These are phyloP conservation scores for Cicer yamashitae DNA, from an alignment of 306 rosid species.

Conservation along the genomic window DNA sequence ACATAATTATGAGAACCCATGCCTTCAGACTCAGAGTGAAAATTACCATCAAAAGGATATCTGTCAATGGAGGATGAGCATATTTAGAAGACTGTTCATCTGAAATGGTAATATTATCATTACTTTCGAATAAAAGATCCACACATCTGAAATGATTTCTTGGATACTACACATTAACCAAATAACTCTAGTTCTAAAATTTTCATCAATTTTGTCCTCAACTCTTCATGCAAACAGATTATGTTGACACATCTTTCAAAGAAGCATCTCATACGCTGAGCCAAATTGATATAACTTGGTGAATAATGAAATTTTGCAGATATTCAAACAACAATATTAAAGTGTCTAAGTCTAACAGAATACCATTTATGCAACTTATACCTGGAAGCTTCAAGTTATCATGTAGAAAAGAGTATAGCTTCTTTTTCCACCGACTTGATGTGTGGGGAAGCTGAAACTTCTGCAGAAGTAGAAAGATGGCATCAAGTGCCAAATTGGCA, in stretches of 20 bases:
- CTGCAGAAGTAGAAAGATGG: constrained; percentile 54
- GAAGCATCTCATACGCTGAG: constrained; percentile 18
- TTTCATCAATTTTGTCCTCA: constrained; percentile 15
- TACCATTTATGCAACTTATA: constrained; percentile 43
- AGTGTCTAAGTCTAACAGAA: constrained; percentile 11
- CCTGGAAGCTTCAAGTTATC: constrained; percentile 94
- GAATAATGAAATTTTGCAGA: constrained; percentile 3
- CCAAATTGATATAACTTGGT: constrained; percentile 18
- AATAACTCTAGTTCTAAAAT: constrained; percentile 21
- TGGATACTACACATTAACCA: neutral
- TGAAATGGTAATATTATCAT: constrained; percentile 27
- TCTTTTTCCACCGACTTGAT: constrained; percentile 85
- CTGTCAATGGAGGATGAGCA: constrained; percentile 58
- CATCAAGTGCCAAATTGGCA: constrained; percentile 13
- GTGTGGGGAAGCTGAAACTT: constrained; percentile 89
- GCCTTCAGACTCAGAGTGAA: constrained; percentile 84
- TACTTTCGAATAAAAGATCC: constrained; percentile 1
- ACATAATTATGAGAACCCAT: constrained; percentile 72
- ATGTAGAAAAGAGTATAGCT: constrained; percentile 71
- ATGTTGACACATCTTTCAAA: constrained; percentile 11
- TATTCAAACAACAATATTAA: constrained; percentile 14
- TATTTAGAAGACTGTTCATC: constrained; percentile 46
- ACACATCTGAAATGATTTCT: constrained; percentile 28
- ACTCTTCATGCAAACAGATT: constrained; percentile 37
- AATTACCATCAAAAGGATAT: constrained; percentile 84